These are phyloP conservation scores for Globisporangium takayamanum DNA, from an alignment of 352 stramenopile genomes.

Conservation along the genomic window DNA sequence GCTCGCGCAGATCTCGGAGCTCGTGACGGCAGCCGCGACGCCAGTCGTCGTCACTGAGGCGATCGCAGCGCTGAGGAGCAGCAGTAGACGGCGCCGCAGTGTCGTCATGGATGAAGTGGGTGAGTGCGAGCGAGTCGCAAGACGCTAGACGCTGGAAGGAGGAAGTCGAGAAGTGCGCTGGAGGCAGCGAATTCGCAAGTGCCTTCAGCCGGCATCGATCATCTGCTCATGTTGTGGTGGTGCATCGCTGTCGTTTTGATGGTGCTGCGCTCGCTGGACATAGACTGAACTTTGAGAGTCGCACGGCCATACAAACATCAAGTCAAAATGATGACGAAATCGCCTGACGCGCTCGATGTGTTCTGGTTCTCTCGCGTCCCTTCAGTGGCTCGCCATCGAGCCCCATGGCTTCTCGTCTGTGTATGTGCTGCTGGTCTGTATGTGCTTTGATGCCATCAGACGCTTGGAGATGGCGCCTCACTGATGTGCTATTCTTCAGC, in stretches of 20 bases:
- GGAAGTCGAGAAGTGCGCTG: neutral
- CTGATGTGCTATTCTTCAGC: too few relatives aligned
- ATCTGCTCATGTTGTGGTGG: too few relatives aligned
- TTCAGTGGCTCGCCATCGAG: too few relatives aligned
- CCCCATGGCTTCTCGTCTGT: too few relatives aligned
- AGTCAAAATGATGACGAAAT: neutral
- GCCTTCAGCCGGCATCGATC: neutral
- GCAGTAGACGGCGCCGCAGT: neutral
- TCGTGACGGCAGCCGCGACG: slow-evolving; percentile 12
- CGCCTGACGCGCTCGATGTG: neutral
- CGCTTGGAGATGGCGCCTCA: too few relatives aligned
- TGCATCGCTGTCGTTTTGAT: neutral
- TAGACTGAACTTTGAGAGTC: neutral
- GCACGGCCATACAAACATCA: neutral
- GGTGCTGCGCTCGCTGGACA: neutral
- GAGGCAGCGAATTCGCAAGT: neutral
- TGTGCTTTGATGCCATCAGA: too few relatives aligned
- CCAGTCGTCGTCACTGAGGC: neutral
- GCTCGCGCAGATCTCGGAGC: slow-evolving; percentile 48
- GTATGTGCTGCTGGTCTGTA: too few relatives aligned
- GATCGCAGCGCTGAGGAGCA: neutral
- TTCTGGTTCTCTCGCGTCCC: neutral
- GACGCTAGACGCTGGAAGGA: neutral
- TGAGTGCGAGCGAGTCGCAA: neutral
- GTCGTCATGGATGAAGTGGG: neutral